Conservation (phyloP, 1,284 basidiomycete species). For the Chondrostereum purpureum region DNA sequence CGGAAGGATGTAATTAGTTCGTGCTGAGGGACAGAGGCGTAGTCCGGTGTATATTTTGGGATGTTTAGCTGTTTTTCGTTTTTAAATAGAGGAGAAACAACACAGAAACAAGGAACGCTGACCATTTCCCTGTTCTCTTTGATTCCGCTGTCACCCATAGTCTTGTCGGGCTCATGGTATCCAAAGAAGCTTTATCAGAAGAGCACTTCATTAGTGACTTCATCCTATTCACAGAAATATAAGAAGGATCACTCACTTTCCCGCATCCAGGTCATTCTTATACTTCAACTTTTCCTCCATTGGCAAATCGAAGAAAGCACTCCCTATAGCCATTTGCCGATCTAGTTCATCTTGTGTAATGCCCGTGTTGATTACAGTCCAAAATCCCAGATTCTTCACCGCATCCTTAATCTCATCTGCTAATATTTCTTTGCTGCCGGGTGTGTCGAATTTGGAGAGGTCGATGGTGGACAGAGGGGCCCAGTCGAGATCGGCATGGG, state of each 20-base stretch:
- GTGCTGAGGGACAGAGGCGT: constrained; percentile 8
- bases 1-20: background rate
- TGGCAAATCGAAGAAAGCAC: constrained; percentile 20
- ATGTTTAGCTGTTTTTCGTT: background rate
- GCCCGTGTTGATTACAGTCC: constrained; percentile 19
- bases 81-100: background rate
- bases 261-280: constrained; percentile 16
- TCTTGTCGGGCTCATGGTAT: constrained; percentile 18
- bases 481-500: constrained; percentile 17
- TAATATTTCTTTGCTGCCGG: constrained; percentile 17
- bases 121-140: constrained; percentile 23
- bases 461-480: constrained; percentile 20
- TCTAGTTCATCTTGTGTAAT: constrained; percentile 19
- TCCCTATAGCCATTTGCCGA: constrained; percentile 20
- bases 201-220: no score
- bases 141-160: constrained; percentile 17
- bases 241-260: constrained; percentile 17
- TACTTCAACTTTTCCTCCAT: constrained; percentile 21
- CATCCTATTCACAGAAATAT: no score
- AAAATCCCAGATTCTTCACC: constrained; percentile 20
- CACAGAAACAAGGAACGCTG: background rate
- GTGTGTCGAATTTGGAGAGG: constrained; percentile 19
- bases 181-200: constrained; percentile 16
- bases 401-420: constrained; percentile 17
- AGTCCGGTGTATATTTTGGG: background rate